Conservation (phyloP, 345 rosid species). For the Populus alba region DNA sequence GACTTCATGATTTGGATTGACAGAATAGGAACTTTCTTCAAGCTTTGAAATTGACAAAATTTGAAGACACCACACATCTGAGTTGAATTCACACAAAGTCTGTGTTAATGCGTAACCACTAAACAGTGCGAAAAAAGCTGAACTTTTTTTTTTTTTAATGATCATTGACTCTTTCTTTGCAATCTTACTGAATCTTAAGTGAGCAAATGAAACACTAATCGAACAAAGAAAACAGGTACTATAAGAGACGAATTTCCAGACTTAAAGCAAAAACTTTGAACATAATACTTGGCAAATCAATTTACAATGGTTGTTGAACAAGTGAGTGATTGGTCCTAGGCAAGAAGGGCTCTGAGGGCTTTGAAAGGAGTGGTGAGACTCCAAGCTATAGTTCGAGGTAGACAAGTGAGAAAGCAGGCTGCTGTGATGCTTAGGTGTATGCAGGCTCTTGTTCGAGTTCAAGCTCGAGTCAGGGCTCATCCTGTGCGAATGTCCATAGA, state of each 20-base stretch:
- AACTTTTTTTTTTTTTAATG: neutral
- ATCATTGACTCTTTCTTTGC: neutral
- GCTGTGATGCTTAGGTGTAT: constrained; percentile 91
- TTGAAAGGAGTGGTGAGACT: constrained; percentile 90
- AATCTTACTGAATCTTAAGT: neutral
- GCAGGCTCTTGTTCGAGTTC: constrained; percentile 98
- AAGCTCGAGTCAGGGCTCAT: constrained; percentile 92
- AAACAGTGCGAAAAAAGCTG: neutral
- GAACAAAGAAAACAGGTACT: neutral
- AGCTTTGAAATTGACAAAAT: neutral
- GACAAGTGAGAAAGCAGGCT: constrained; percentile 96
- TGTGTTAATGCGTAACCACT: neutral
- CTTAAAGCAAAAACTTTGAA: neutral
- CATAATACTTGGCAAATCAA: neutral
- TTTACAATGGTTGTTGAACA: neutral
- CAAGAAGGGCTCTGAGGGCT: constrained; percentile 86
- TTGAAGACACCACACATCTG: neutral
- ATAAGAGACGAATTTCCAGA: neutral
- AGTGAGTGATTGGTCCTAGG: constrained; percentile 34
- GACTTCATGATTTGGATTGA: neutral
- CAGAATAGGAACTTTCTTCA: neutral
- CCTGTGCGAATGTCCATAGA: constrained; percentile 78
- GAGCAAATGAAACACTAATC: neutral
- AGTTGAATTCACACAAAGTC: too few relatives aligned
- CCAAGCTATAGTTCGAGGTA: constrained; percentile 88